Base-by-base conservation (phyloP, 2,329 filamentous ascomycete genomes). In the Plenodomus lindquistii region DNA sequence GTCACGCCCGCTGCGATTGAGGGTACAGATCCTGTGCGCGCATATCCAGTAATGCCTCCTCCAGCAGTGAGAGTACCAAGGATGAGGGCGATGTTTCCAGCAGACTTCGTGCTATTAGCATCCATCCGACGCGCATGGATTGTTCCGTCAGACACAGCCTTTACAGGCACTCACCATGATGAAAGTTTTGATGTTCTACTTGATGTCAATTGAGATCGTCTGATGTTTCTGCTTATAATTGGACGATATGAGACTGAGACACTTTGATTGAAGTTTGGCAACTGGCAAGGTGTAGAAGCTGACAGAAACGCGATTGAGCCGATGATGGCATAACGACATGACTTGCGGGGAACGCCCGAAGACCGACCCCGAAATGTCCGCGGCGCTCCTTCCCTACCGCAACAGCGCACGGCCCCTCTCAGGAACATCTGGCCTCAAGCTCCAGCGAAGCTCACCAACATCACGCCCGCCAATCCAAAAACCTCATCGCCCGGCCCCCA, bases 41-140 rank as follows among this genome's bases (percentile, higher is more conserved):
- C 79, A 75, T 91, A 99, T 68, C 94, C 94, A 68, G 89, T 88
- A 51, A 89, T 87, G 57, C 94, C 94, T 63, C 94, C 94, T 48
- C 87, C 81, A 42, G 92, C 91, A 49, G 92, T 97, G 50, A 97
- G 80, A 56, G 85, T 80, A 52, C 88, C 89, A 66, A 97, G 85
- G 65, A 89, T 71, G 73, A 87, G 89, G 56, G 93, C 91, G 67
- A 90, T 85, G 66, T 76, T 81, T 60, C 80, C 75, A 55, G 81
- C 73, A 54, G 69, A 58, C 37, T 47, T 44, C 54, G 15, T 10
- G 35, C 17, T 20, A 36, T 59, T 44, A 57, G 49, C 44, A 40
- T 44, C 27, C 38, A 21, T 29, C 19, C 17, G 13, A 8, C 31
- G 29, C n/a, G n/a, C n/a, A 16, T 17, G n/a, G n/a, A n/a, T 18